Evolutionary conservation across 2,329 filamentous ascomycete genomes (phyloP).

Genomic region (Colletotrichum sojae): DNA sequence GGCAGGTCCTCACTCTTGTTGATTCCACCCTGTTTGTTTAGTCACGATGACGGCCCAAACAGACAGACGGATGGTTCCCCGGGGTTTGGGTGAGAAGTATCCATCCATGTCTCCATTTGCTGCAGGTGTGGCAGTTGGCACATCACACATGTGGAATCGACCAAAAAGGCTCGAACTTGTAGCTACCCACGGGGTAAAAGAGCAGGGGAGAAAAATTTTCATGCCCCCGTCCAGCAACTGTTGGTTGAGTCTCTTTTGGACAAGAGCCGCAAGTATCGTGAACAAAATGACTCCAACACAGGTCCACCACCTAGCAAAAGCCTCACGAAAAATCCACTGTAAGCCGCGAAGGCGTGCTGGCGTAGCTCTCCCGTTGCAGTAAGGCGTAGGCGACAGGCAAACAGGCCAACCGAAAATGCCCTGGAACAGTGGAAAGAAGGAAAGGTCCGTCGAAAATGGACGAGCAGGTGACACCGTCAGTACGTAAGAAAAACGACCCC

Average conservation of each 20-base stretch:
- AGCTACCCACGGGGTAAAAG: conserved; percentile 20
- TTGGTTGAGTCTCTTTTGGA: background rate
- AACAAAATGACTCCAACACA: conserved; percentile 1
- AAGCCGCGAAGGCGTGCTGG: too few relatives aligned
- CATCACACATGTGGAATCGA: conserved; percentile 21
- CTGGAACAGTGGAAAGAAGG: background rate
- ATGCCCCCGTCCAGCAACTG: background rate
- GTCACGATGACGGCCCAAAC: too few relatives aligned
- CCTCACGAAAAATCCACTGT: background rate
- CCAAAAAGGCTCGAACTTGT: background rate
- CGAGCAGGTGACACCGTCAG: conserved; percentile 17
- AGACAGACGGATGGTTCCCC: too few relatives aligned
- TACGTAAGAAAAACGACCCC: conserved; percentile 36
- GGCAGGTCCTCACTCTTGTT: background rate
- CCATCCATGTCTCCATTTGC: conserved; percentile 10
- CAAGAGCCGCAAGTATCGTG: too few relatives aligned
- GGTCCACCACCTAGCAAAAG: conserved; percentile 4
- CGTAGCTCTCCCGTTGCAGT: too few relatives aligned
- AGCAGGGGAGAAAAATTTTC: background rate
- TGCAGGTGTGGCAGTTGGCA: conserved; percentile 28
- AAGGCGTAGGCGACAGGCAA: too few relatives aligned
- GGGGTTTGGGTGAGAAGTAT: too few relatives aligned
- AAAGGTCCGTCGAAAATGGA: conserved; percentile 15
- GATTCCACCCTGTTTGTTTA: too few relatives aligned
- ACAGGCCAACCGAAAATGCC: too few relatives aligned